A percentile compares a stretch with the other conserved stretches of the same genome.
phyloP scores from a whole-genome alignment of 148 eudicot species.

The Suaeda aralocaspica region DNA sequence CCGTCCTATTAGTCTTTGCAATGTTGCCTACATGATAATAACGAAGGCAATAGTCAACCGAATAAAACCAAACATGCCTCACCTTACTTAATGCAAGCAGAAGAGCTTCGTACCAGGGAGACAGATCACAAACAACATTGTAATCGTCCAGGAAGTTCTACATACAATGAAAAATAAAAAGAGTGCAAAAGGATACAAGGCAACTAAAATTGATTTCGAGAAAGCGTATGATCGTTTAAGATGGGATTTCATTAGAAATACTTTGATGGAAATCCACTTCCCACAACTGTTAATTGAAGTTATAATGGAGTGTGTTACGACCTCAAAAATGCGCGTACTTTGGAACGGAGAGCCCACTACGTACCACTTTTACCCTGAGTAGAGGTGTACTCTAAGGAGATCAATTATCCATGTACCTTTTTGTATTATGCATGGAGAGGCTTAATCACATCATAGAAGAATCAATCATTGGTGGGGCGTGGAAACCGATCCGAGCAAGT shows the following conservation, averaged over 20 bases:
- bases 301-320: no score
- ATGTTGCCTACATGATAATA: background rate
- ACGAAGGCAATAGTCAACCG: background rate
- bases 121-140: background rate
- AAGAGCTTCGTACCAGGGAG: background rate
- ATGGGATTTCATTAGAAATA: background rate
- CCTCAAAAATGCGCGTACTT: no score
- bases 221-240: background rate
- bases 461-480: no score
- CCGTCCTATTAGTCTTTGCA: background rate
- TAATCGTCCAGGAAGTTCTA: background rate
- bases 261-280: background rate
- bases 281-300: background rate
- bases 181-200: background rate
- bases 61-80: background rate
- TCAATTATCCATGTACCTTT: no score
- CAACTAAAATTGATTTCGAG: background rate
- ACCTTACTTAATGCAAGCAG: background rate
- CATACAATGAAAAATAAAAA: background rate
- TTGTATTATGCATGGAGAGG: no score
- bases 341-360: no score
- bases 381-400: no score
- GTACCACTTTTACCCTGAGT: no score
- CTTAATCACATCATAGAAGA: no score
- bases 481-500: no score